phyloP scores from a whole-genome alignment of 257 asterid genomes.

The Solanum chaucha region DNA sequence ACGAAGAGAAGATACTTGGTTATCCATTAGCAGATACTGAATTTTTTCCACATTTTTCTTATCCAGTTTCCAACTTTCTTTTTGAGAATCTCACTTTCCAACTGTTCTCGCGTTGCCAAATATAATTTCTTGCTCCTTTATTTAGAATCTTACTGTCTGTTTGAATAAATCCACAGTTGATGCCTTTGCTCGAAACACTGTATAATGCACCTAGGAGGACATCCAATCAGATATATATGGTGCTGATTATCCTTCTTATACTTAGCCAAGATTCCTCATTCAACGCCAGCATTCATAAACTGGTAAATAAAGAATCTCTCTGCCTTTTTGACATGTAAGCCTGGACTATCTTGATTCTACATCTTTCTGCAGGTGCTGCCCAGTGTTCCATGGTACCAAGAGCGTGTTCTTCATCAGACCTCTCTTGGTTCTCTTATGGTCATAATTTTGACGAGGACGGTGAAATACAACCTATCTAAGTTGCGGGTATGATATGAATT shows the following conservation, averaged over 20 bases:
- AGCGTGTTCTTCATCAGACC: constrained; percentile 41
- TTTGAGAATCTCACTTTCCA: background rate
- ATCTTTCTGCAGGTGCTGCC: constrained; percentile 52
- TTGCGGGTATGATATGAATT: constrained; percentile 40
- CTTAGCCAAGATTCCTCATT: constrained; percentile 94
- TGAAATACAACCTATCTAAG: constrained; percentile 58
- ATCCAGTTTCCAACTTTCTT: background rate
- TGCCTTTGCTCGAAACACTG: constrained; percentile 93
- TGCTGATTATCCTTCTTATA: constrained; percentile 75
- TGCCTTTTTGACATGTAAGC: background rate
- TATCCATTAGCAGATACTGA: background rate
- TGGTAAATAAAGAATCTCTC: constrained; percentile 32
- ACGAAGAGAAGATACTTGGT: background rate
- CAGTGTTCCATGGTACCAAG: constrained; percentile 56
- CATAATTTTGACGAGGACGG: constrained; percentile 65
- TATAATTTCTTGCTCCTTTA: background rate
- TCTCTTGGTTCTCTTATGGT: constrained; percentile 76
- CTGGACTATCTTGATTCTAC: constrained; percentile 8
- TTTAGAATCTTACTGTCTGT: constrained; percentile 4
- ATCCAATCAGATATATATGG: constrained; percentile 90
- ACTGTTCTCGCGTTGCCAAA: background rate
- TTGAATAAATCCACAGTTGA: constrained; percentile 45
- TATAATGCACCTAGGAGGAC: constrained; percentile 79
- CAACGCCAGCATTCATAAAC: constrained; percentile 77
- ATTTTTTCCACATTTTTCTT: background rate